Evolutionary conservation across 2,329 filamentous ascomycete genomes (phyloP).

Genomic region (Teratosphaeria destructans): DNA sequence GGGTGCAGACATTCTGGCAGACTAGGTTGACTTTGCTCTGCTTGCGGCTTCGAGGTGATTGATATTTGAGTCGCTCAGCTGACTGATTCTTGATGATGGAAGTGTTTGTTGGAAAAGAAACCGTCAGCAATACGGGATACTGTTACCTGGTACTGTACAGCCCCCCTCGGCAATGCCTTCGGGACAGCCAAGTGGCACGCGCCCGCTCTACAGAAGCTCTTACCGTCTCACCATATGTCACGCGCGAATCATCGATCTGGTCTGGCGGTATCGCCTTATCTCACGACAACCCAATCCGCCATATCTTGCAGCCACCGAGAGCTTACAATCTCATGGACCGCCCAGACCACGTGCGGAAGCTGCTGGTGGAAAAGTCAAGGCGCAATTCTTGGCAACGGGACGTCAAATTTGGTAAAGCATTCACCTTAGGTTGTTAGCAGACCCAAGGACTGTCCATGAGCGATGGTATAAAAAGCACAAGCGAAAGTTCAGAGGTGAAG

Average conservation of each 20-base stretch:
- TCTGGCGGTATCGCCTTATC: background rate
- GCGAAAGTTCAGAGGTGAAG: no score
- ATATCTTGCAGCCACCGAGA: background rate
- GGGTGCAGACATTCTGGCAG: background rate
- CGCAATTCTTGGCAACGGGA: background rate
- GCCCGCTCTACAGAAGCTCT: background rate
- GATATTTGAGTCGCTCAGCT: background rate
- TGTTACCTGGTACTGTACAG: background rate
- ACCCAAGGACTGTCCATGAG: no score
- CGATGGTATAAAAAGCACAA: no score
- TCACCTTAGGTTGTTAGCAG: no score
- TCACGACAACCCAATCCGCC: background rate
- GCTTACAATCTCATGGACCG: background rate
- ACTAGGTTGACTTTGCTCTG: background rate
- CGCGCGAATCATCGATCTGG: background rate
- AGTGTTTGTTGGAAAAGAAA: background rate
- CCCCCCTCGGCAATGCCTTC: background rate
- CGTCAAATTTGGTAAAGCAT: background rate
- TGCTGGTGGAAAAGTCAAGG: background rate
- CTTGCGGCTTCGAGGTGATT: background rate
- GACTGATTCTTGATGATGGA: background rate
- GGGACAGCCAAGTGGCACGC: background rate
- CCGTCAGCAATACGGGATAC: background rate
- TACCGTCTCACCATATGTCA: background rate
- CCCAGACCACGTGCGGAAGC: background rate